A percentile compares a stretch with the other conserved stretches of the same genome.
These are phyloP conservation scores for Rhodotorula sp. DNA, from an alignment of 1,284 basidiomycete genomes.

Conservation along the genomic window DNA sequence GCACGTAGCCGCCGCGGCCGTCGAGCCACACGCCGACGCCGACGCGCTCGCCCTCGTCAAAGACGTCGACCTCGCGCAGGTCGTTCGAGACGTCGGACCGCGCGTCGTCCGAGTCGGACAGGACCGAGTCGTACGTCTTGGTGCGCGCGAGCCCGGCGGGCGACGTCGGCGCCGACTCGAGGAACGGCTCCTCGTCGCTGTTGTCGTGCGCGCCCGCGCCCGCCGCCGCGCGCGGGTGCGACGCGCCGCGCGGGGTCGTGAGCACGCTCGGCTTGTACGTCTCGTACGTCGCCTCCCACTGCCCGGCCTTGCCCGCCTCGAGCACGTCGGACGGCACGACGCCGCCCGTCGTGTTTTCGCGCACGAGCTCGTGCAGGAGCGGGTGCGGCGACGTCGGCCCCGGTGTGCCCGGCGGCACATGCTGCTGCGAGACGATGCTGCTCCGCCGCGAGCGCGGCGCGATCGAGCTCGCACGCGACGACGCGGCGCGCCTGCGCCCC, in stretches of 20 bases:
- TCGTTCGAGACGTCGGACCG: conserved; percentile 3
- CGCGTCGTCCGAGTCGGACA: not conserved
- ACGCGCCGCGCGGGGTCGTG: conserved; percentile 8
- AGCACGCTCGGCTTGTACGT: conserved; percentile 27
- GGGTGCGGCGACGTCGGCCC: conserved; percentile 18
- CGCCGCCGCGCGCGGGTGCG: not conserved
- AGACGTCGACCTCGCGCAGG: conserved; percentile 37
- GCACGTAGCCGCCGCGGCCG: conserved; percentile 39
- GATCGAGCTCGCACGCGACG: conserved; percentile 30
- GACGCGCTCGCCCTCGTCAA: conserved; percentile 45
- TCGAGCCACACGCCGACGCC: conserved; percentile 44
- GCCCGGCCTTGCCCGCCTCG: not conserved
- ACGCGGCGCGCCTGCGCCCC: not conserved
- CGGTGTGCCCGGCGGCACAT: not conserved
- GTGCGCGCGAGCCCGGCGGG: conserved; percentile 9
- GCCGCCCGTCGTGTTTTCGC: conserved; percentile 39
- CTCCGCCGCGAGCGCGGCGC: conserved; percentile 1
- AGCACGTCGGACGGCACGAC: not conserved
- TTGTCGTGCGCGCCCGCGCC: not conserved
- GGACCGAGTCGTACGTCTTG: conserved; percentile 25
- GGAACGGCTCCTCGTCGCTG: conserved; percentile 38
- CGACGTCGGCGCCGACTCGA: conserved; percentile 35
- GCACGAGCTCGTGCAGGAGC: conserved; percentile 30
- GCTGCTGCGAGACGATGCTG: not conserved
- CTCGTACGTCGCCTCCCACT: conserved; percentile 32